Conservation (phyloP, 2,329 filamentous ascomycete species). For the Coleophoma crateriformis region DNA sequence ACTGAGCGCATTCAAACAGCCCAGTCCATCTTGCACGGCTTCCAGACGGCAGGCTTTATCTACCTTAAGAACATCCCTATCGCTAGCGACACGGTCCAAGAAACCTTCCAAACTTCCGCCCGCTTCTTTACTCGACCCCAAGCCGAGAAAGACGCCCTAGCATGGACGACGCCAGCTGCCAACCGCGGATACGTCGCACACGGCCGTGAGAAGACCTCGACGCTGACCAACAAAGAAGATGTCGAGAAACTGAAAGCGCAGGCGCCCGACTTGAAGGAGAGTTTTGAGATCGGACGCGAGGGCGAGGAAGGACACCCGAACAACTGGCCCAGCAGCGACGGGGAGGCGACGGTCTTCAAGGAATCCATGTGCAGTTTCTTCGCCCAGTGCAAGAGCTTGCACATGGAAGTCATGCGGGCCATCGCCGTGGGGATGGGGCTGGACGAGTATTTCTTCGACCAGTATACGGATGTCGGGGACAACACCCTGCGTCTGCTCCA, state of each 20-base stretch:
- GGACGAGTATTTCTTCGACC: constrained; percentile 68
- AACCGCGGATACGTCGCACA: constrained; percentile 70
- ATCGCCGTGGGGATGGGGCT: constrained; percentile 79
- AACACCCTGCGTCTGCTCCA: constrained; percentile 57
- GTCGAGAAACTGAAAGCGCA: constrained; percentile 50
- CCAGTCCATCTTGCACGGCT: constrained; percentile 68
- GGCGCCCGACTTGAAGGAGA: constrained; percentile 62
- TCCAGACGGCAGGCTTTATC: constrained; percentile 83
- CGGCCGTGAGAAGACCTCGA: constrained; percentile 67
- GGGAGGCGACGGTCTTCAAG: constrained; percentile 53
- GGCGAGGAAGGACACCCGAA: constrained; percentile 60
- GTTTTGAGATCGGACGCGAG: constrained; percentile 59
- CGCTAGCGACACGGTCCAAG: constrained; percentile 46
- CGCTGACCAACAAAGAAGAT: constrained; percentile 39
- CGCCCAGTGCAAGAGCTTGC: constrained; percentile 65
- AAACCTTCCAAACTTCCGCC: constrained; percentile 63
- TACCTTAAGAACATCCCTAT: constrained; percentile 81
- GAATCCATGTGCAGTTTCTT: constrained; percentile 71
- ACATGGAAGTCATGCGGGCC: constrained; percentile 75
- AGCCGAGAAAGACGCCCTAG: constrained; percentile 57
- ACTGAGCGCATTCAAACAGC: constrained; percentile 60
- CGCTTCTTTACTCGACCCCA: constrained; percentile 59
- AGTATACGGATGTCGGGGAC: constrained; percentile 60
- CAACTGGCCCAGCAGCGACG: constrained; percentile 62
- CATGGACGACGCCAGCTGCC: constrained; percentile 66